Evolutionary conservation across 208 protist genomes (phyloP).

Genomic region (Trypanosoma caninum): DNA sequence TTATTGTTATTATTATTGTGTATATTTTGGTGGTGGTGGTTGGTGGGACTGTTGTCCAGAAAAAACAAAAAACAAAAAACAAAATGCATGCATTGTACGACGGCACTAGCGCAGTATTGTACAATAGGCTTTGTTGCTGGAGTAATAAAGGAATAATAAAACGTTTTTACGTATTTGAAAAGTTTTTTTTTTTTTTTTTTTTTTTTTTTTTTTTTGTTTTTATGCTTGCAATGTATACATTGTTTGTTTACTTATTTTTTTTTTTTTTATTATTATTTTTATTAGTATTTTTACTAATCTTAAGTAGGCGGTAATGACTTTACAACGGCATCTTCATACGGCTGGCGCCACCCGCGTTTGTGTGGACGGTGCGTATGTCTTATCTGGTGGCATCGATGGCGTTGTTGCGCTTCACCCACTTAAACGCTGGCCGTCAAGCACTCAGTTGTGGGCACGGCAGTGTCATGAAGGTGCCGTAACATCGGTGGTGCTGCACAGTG

Average conservation of each 20-base stretch:
- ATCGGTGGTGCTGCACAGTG: constrained; percentile 45
- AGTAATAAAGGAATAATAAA: too few relatives aligned
- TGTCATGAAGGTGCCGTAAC: constrained; percentile 72
- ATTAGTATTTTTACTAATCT: constrained; percentile 9
- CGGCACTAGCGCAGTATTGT: too few relatives aligned
- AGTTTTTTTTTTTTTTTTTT: constrained; percentile 1
- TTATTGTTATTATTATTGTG: too few relatives aligned
- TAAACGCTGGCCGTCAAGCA: constrained; percentile 36
- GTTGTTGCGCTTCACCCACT: constrained; percentile 56
- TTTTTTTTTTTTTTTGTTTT: constrained; percentile 8
- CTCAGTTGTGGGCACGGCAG: constrained; percentile 60
- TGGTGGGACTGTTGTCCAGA: too few relatives aligned
- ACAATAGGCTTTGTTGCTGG: neutral
- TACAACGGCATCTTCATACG: constrained; percentile 41
- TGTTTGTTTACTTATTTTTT: neutral
- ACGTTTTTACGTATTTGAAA: too few relatives aligned
- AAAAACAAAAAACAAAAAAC: too few relatives aligned
- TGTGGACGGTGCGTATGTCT: constrained; percentile 43
- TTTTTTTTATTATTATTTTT: neutral
- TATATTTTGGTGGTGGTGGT: too few relatives aligned
- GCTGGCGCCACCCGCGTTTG: constrained; percentile 54
- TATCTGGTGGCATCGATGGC: constrained; percentile 76
- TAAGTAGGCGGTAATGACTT: constrained; percentile 32
- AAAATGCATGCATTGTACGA: too few relatives aligned
- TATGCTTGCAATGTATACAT: neutral